Evolutionary conservation across 1,139 yeast species (phyloP), one percentile per base, ranked within the genome.

Genomic region (Diutina catenulata): DNA sequence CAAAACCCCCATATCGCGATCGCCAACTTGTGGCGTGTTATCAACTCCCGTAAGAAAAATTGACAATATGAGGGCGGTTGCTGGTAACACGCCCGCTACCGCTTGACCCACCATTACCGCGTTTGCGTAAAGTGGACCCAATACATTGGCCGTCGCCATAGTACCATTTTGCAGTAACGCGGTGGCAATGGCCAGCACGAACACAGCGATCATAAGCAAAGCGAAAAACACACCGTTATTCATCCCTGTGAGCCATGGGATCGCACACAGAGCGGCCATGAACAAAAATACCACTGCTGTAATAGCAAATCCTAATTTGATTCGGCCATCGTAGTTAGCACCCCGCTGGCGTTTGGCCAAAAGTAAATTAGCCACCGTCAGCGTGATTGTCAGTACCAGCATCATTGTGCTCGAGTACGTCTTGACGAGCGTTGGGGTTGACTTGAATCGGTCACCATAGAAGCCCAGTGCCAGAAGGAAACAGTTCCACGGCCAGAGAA

Each of bases 401-500:
- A 91, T 91, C 80, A 88, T 81, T 0, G 93, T 76, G 19, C 94
- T 79, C 5, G 88, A 73, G 53, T 83, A 84, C 35, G 73, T 67
- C 43, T 70, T 71, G 10, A 78, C 70, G 43, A 84, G 60, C 1
- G 57, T 43, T 0, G 80, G 74, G 10, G 69, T 59, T 25, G 64
- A 67, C 16, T 64, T 61, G 44, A 88, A 79, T 38, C 91, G 58
- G 39, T 71, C 73, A 27, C 75, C 74, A 52, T 86, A 86, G 56
- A 83, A 87, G 4, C 83, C 82, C 0, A 94, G 73, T 0, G 96
- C 95, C 1, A 94, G 78, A 8, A 91, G 60, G 48, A 87, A 80
- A 47, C 94, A 77, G 62, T 91, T 91, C 96, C 97, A 91, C 0
- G 98, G 97, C 97, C 97, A 91, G 31, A 91, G 65, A 28, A 82